Evolutionary conservation across 768 basidiomycete species (phyloP).

Genomic region (Scleroderma bovista): DNA sequence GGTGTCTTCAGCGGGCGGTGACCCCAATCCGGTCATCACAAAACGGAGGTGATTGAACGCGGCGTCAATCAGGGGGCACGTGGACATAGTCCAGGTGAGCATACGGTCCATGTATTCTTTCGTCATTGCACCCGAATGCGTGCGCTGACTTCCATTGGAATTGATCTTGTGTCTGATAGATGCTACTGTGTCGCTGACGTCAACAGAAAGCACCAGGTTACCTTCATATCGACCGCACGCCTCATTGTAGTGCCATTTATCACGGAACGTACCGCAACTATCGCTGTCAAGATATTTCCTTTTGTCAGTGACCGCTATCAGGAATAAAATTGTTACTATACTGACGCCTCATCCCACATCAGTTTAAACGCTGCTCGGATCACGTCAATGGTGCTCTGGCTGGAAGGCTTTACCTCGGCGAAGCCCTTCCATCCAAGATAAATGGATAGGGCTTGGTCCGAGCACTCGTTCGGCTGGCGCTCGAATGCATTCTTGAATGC

Average conservation of each 20-base stretch:
- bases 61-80: background rate
- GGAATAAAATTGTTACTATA: background rate
- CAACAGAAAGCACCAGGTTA: constrained; percentile 21
- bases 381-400: background rate
- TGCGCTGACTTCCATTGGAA: constrained; percentile 15
- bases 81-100: background rate
- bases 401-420: background rate
- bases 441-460: background rate
- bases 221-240: constrained; percentile 19
- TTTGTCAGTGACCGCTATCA: too few species aligned
- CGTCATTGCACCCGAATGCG: constrained; percentile 24
- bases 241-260: constrained; percentile 21
- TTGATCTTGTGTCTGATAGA: constrained; percentile 19
- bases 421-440: background rate
- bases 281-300: constrained; percentile 7
- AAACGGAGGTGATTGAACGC: background rate
- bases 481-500: background rate
- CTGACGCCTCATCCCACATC: constrained; percentile 1
- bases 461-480: background rate
- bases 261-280: constrained; percentile 20
- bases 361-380: background rate
- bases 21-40: background rate
- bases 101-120: background rate
- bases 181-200: constrained; percentile 19
- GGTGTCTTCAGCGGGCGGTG: too few species aligned